A percentile compares a stretch with the other conserved stretches of the same genome.
These are phyloP conservation scores for Cucumis hystrix DNA, from an alignment of 306 rosid species.

Conservation along the genomic window DNA sequence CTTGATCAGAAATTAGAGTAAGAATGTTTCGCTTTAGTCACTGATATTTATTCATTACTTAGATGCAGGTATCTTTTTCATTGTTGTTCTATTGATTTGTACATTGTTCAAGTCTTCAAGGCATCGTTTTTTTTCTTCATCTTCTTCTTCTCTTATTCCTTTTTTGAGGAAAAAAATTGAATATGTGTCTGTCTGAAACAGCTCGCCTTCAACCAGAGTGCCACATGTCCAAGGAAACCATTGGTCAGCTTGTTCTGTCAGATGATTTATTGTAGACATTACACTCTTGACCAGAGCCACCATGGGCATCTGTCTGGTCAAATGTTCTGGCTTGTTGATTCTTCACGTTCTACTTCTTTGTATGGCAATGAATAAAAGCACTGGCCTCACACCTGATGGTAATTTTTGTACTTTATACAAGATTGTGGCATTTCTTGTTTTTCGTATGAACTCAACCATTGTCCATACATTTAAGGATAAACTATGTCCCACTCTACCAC, in stretches of 20 bases:
- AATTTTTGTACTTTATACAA: constrained; percentile 11
- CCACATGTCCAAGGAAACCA: constrained; percentile 40
- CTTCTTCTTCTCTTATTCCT: not conserved
- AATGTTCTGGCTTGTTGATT: constrained; percentile 65
- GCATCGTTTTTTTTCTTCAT: not conserved
- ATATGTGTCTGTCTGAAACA: constrained; percentile 2
- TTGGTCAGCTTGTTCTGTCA: constrained; percentile 26
- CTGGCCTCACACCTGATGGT: constrained; percentile 81
- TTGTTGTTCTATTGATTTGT: not conserved
- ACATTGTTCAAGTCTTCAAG: not conserved
- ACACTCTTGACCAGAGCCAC: constrained; percentile 51
- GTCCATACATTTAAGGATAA: not conserved
- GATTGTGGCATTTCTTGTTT: not conserved
- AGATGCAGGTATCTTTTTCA: not conserved
- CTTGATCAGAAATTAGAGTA: not conserved
- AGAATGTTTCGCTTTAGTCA: not conserved
- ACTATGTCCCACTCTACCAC: not conserved
- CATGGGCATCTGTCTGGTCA: constrained; percentile 72
- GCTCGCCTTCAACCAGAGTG: constrained; percentile 22
- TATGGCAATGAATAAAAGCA: constrained; percentile 15
- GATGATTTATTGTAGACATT: constrained; percentile 54
- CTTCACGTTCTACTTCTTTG: constrained; percentile 33
- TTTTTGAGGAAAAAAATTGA: not conserved
- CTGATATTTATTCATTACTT: not conserved
- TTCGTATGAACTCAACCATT: not conserved